Conservation (phyloP, 176 grass and related monocot genomes). For the Rhipidocladum racemiflorum region DNA sequence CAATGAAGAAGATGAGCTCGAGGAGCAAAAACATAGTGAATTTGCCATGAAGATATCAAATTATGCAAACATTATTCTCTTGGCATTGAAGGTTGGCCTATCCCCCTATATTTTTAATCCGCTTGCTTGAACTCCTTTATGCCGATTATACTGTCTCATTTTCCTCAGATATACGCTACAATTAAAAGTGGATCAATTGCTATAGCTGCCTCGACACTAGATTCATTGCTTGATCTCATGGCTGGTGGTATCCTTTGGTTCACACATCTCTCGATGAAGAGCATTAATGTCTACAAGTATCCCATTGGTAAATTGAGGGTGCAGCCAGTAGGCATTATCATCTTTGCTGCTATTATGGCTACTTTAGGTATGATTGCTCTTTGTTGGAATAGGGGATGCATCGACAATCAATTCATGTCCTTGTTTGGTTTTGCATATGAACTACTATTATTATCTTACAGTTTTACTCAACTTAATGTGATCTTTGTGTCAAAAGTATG, state of each 20-base stretch:
- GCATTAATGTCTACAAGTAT: conserved; percentile 84
- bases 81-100: conserved; percentile 65
- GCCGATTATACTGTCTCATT: background rate
- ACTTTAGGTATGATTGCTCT: conserved; percentile 70
- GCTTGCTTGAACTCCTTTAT: background rate
- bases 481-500: background rate
- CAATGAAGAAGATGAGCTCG: conserved; percentile 51
- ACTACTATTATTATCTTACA: background rate
- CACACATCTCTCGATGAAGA: conserved; percentile 95
- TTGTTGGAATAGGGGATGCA: background rate
- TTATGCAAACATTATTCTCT: conserved; percentile 80
- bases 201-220: conserved; percentile 92
- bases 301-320: conserved; percentile 92
- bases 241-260: conserved; percentile 98
- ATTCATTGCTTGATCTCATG: conserved; percentile 92
- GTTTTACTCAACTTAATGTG: background rate
- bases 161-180: conserved; percentile 75
- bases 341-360: conserved; percentile 88
- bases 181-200: conserved; percentile 93
- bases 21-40: conserved; percentile 79
- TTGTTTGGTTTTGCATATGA: background rate
- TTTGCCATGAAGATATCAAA: conserved; percentile 94
- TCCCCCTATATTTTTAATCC: background rate
- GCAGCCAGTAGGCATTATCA: conserved; percentile 90
- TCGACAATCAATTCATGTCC: background rate